These are phyloP conservation scores for Hypoxylon sp. DNA, from an alignment of 2,329 filamentous ascomycete species.

Conservation along the genomic window DNA sequence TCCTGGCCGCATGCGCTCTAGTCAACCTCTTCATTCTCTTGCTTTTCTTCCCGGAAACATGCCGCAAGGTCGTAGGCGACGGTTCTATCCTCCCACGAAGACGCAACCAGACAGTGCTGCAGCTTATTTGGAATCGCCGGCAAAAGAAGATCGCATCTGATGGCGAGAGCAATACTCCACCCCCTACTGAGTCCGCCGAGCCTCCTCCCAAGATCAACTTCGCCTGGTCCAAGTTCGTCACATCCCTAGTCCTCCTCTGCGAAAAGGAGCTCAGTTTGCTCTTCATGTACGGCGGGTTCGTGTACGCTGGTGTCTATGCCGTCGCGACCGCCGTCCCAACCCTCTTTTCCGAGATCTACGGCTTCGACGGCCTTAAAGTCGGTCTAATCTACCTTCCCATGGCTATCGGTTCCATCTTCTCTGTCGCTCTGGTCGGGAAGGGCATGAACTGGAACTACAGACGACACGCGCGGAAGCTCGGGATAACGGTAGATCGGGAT, in stretches of 20 bases:
- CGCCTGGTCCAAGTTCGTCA: constrained; percentile 55
- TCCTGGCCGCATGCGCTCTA: constrained; percentile 65
- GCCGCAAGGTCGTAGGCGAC: constrained; percentile 69
- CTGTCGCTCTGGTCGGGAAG: constrained; percentile 65
- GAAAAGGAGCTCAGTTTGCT: constrained; percentile 69
- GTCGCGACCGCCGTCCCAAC: constrained; percentile 65
- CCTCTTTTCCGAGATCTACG: constrained; percentile 62
- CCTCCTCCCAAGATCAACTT: constrained; percentile 39
- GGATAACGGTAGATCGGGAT: constrained; percentile 69
- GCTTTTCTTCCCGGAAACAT: constrained; percentile 68
- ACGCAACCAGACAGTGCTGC: constrained; percentile 59
- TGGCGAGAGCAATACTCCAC: constrained; percentile 54
- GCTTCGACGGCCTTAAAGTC: constrained; percentile 61
- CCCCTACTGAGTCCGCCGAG: constrained; percentile 55
- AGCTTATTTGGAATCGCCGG: constrained; percentile 36
- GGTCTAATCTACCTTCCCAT: constrained; percentile 67
- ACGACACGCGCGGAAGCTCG: constrained; percentile 70
- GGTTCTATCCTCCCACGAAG: constrained; percentile 66
- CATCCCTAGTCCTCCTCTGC: constrained; percentile 64
- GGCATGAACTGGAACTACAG: constrained; percentile 75
- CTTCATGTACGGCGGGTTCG: constrained; percentile 63
- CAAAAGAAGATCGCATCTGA: constrained; percentile 40
- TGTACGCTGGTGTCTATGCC: constrained; percentile 68
- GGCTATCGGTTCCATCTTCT: constrained; percentile 61
- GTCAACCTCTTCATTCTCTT: constrained; percentile 64